A percentile compares a stretch with the other conserved stretches of the same genome.
phyloP scores from a whole-genome alignment of 139 green algal genomes.

The Pedinophyceae sp. region DNA sequence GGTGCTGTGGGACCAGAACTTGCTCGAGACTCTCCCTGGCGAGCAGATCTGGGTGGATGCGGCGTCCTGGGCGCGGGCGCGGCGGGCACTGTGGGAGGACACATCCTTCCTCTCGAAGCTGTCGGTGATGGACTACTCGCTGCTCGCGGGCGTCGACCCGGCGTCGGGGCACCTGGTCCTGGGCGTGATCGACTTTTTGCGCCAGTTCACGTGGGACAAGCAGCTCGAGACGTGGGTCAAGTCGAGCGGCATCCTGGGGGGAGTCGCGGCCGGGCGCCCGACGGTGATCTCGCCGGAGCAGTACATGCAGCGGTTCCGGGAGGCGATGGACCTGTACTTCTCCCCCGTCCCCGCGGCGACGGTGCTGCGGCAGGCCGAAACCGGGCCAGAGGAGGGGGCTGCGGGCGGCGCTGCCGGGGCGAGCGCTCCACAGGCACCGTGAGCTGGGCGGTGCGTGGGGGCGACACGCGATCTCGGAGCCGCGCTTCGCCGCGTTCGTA shows the following conservation, averaged over 20 bases:
- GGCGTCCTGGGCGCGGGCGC: not conserved
- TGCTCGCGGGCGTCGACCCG: slow-evolving; percentile 70
- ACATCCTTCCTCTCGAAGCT: slow-evolving; percentile 66
- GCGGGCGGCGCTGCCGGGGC: too few species aligned
- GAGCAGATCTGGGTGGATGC: not conserved
- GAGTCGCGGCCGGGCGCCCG: slow-evolving; percentile 41
- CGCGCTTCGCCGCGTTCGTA: too few species aligned
- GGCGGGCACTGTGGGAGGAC: slow-evolving; percentile 62
- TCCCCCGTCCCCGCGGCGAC: not conserved
- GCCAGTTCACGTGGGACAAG: slow-evolving; percentile 96
- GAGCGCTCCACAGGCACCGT: too few species aligned
- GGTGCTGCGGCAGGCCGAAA: not conserved
- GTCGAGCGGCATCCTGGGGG: slow-evolving; percentile 67
- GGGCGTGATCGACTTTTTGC: slow-evolving; percentile 88
- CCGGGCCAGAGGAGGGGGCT: too few species aligned
- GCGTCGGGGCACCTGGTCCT: slow-evolving; percentile 47
- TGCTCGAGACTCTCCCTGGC: slow-evolving; percentile 5
- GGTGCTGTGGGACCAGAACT: slow-evolving; percentile 9
- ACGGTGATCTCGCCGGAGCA: slow-evolving; percentile 88
- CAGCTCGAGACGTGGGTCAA: slow-evolving; percentile 96
- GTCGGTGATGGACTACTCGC: slow-evolving; percentile 93
- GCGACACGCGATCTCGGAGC: too few species aligned
- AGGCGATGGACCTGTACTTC: slow-evolving; percentile 2
- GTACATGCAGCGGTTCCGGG: slow-evolving; percentile 77
- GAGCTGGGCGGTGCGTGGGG: too few species aligned